A percentile compares a stretch with the other conserved stretches of the same genome.
phyloP scores from a whole-genome alignment of 306 rosid genomes.

The Fagus crenata region DNA sequence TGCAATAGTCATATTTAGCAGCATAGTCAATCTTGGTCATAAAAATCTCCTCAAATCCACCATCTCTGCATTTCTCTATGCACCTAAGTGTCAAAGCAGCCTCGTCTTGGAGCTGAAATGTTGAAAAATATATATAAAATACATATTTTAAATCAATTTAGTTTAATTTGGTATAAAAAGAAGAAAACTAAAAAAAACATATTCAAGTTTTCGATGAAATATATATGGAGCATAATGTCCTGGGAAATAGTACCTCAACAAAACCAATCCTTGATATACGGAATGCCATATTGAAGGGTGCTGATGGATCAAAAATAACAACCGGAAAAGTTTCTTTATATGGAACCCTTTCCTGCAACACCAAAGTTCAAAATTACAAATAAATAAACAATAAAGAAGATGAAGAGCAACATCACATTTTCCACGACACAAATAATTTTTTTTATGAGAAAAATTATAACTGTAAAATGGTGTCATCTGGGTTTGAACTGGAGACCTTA shows the following conservation, averaged over 20 bases:
- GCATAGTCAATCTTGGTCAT: constrained; percentile 81
- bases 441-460: too few relatives aligned
- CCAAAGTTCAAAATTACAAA: constrained; percentile 26
- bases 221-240: constrained; percentile 2
- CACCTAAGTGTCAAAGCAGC: constrained; percentile 70
- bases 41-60: constrained; percentile 86
- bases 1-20: constrained; percentile 72
- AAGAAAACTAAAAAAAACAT: background rate
- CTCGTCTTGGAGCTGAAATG: constrained; percentile 75
- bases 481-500: too few relatives aligned
- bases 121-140: constrained; percentile 4
- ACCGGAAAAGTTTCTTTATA: constrained; percentile 70
- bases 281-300: constrained; percentile 69
- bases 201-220: background rate
- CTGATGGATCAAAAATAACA: constrained; percentile 57
- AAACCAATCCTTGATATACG: constrained; percentile 66
- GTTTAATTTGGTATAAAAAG: background rate
- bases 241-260: constrained; percentile 51
- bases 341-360: constrained; percentile 65
- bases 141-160: constrained; percentile 11
- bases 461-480: too few relatives aligned
- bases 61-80: constrained; percentile 67
- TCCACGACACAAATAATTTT: constrained; percentile 4
- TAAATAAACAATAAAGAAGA: constrained; percentile 8
- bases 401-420: constrained; percentile 14